Conservation (phyloP, 257 asterid genomes). For the Jacaranda copaia region DNA sequence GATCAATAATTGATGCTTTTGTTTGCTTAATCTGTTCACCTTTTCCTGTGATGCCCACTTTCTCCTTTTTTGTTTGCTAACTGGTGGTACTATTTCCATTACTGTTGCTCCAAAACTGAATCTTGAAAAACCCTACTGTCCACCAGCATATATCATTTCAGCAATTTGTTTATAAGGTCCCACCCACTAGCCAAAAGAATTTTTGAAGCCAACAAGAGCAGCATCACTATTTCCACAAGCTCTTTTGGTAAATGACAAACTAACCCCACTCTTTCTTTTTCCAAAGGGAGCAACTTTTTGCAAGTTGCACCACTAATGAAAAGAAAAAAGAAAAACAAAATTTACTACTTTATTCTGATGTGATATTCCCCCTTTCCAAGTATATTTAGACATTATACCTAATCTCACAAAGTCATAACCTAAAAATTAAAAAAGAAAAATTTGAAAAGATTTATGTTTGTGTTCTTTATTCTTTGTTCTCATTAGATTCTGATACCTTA, state of each 20-base stretch:
- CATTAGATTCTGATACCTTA: constrained; percentile 53
- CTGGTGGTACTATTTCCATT: constrained; percentile 31
- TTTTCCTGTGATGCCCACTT: constrained; percentile 25
- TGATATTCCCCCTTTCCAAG: constrained; percentile 39
- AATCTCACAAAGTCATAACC: constrained; percentile 38
- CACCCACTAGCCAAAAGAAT: constrained; percentile 48
- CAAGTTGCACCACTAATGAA: constrained; percentile 51
- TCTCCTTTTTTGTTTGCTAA: constrained; percentile 19
- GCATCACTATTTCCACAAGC: constrained; percentile 39
- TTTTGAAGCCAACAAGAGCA: constrained; percentile 34
- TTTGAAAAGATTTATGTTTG: not conserved
- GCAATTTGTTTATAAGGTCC: constrained; percentile 42
- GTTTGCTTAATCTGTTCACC: not conserved
- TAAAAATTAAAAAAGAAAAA: not conserved
- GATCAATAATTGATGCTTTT: not conserved
- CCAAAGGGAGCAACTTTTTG: constrained; percentile 48
- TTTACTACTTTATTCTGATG: constrained; percentile 52
- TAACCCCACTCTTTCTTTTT: constrained; percentile 54
- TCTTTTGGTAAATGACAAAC: constrained; percentile 54
- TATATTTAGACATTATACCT: constrained; percentile 51
- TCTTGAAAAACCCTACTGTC: constrained; percentile 28
- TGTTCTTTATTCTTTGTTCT: constrained; percentile 46
- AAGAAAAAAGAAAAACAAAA: not conserved
- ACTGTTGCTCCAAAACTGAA: constrained; percentile 38
- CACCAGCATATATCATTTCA: constrained; percentile 31